phyloP scores from a whole-genome alignment of 176 grass and related monocot genomes.

The Olyra latifolia region DNA sequence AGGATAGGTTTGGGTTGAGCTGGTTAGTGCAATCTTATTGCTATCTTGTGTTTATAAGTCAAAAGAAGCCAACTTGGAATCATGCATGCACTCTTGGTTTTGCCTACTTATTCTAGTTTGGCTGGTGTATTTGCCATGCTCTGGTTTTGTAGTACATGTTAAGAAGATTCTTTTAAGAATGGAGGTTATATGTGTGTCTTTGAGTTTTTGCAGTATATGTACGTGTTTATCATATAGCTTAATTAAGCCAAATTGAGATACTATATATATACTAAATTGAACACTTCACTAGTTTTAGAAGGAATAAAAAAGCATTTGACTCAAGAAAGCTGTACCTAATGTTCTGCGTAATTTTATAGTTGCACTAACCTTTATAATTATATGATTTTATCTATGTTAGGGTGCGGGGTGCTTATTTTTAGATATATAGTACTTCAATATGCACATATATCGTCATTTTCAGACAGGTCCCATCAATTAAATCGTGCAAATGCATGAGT shows the following conservation, averaged over 20 bases:
- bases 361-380: background rate
- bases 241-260: background rate
- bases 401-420: background rate
- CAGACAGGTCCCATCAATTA: slow-evolving; percentile 32
- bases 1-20: slow-evolving; percentile 1
- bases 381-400: background rate
- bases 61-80: slow-evolving; percentile 6
- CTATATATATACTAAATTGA: background rate
- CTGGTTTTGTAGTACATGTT: background rate
- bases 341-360: background rate
- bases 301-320: background rate
- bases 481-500: slow-evolving; percentile 37
- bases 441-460: slow-evolving; percentile 16
- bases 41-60: background rate
- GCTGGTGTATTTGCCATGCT: background rate
- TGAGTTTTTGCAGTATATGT: background rate
- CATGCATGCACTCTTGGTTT: background rate
- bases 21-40: background rate
- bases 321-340: no score
- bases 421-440: background rate
- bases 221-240: background rate
- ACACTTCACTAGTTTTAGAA: background rate
- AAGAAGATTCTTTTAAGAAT: background rate
- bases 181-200: background rate
- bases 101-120: background rate